Conservation (phyloP, 768 basidiomycete genomes). For the Calocybe indica region DNA sequence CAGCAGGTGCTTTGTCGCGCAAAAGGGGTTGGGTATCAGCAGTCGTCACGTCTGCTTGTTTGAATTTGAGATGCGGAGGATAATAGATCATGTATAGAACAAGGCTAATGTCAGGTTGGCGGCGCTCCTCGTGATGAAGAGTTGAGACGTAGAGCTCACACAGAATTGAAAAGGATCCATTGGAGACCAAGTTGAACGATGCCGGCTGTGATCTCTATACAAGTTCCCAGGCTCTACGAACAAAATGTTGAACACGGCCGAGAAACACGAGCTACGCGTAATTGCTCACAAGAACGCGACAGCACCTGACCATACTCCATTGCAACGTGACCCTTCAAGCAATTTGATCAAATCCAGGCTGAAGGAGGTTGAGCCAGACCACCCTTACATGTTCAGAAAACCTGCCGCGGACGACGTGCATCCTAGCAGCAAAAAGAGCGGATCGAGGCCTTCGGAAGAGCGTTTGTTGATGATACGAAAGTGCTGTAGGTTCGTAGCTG, state of each 20-base stretch:
- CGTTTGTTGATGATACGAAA: conserved; percentile 70
- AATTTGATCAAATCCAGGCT: conserved; percentile 2
- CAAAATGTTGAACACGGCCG: not conserved
- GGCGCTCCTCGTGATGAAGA: not conserved
- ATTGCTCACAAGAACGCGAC: conserved; percentile 61
- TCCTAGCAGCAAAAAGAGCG: conserved; percentile 87
- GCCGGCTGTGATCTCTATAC: conserved; percentile 77
- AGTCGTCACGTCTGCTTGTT: conserved; percentile 26
- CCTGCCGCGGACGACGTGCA: conserved; percentile 77
- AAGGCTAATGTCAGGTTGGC: conserved; percentile 46
- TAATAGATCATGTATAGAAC: conserved; percentile 92
- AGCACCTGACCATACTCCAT: conserved; percentile 79
- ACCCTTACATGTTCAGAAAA: conserved; percentile 74
- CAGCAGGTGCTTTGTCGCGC: conserved; percentile 40
- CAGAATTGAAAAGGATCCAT: conserved; percentile 78
- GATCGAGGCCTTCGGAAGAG: conserved; percentile 87
- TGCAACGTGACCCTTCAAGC: conserved; percentile 71
- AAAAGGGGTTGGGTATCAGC: conserved; percentile 35
- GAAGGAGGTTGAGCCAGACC: not conserved
- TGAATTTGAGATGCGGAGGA: conserved; percentile 77
- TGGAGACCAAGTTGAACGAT: conserved; percentile 77
- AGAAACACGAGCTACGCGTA: not conserved
- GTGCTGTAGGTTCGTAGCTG: conserved; percentile 39
- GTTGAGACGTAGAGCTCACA: conserved; percentile 45
- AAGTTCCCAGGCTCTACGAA: conserved; percentile 59